A percentile compares a stretch with the other conserved stretches of the same genome.
phyloP scores from a whole-genome alignment of 306 rosid species.

The Sphenostylis stenocarpa region DNA sequence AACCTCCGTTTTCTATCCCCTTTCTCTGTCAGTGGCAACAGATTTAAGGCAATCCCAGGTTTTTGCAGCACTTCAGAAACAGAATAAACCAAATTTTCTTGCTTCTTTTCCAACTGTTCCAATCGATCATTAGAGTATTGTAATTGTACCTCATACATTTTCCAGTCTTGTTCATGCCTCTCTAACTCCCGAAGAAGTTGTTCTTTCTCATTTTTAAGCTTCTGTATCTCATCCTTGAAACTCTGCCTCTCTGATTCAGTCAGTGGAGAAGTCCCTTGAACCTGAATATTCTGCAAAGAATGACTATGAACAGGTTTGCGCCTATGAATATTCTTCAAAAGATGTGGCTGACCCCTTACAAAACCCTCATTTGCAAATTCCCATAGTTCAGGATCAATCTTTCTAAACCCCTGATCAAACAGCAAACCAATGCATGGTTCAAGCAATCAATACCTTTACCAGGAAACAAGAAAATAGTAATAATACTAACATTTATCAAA shows the following conservation, averaged over 20 bases:
- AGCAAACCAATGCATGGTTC: conserved; percentile 11
- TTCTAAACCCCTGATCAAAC: conserved; percentile 73
- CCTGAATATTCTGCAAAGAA: conserved; percentile 63
- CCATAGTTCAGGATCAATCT: conserved; percentile 84
- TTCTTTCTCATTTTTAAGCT: conserved; percentile 55
- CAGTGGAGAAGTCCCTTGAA: conserved; percentile 47
- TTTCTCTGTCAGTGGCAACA: conserved; percentile 48
- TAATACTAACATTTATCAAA: not conserved
- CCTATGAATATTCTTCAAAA: conserved; percentile 75
- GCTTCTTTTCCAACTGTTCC: conserved; percentile 50
- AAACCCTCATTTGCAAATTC: conserved; percentile 83
- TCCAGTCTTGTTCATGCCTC: conserved; percentile 53
- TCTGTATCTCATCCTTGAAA: conserved; percentile 57
- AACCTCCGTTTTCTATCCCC: conserved; percentile 61
- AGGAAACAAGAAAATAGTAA: not conserved
- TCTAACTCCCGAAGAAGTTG: conserved; percentile 49
- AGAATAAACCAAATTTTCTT: conserved; percentile 50
- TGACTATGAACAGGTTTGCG: conserved; percentile 90
- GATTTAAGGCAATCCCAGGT: conserved; percentile 47
- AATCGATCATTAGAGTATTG: conserved; percentile 47
- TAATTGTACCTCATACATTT: conserved; percentile 39
- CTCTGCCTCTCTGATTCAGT: conserved; percentile 56
- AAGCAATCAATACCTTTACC: conserved; percentile 12
- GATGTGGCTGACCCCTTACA: conserved; percentile 72
- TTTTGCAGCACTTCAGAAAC: conserved; percentile 55